These are phyloP conservation scores for Termitomyces sp. DNA, from an alignment of 768 basidiomycete species.

Conservation along the genomic window DNA sequence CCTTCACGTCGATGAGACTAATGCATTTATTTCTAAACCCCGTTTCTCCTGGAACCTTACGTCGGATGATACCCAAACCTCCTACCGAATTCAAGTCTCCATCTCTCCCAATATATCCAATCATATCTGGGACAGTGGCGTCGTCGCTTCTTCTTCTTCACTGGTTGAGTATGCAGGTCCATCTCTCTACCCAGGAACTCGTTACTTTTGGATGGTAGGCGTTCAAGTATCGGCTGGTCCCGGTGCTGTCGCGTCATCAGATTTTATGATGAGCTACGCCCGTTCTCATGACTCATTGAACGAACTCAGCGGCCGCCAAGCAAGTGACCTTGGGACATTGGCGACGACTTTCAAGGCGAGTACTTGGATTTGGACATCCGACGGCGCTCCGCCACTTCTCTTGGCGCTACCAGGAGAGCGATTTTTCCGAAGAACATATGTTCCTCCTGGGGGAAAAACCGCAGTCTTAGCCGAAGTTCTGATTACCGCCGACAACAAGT, in stretches of 20 bases:
- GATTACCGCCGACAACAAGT: constrained; percentile 10
- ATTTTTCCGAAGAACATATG: constrained; percentile 8
- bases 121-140: constrained; percentile 4
- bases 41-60: constrained; percentile 1
- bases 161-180: constrained; percentile 7
- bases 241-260: neutral
- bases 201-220: constrained; percentile 2
- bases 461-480: constrained; percentile 9
- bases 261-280: neutral
- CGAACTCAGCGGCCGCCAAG: constrained; percentile 1
- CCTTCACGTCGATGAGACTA: constrained; percentile 7
- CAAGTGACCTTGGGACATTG: constrained; percentile 2
- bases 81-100: constrained; percentile 3
- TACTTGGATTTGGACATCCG: constrained; percentile 12
- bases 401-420: constrained; percentile 6
- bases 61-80: constrained; percentile 4
- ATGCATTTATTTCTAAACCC: constrained; percentile 2
- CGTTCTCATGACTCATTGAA: neutral
- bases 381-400: neutral
- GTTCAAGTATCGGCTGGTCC: neutral
- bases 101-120: neutral
- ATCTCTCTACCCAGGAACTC: neutral
- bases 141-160: constrained; percentile 2
- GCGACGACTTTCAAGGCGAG: constrained; percentile 1
- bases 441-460: constrained; percentile 7